Conservation (phyloP, 1,284 basidiomycete species). For the Acaromyces ingoldii region DNA sequence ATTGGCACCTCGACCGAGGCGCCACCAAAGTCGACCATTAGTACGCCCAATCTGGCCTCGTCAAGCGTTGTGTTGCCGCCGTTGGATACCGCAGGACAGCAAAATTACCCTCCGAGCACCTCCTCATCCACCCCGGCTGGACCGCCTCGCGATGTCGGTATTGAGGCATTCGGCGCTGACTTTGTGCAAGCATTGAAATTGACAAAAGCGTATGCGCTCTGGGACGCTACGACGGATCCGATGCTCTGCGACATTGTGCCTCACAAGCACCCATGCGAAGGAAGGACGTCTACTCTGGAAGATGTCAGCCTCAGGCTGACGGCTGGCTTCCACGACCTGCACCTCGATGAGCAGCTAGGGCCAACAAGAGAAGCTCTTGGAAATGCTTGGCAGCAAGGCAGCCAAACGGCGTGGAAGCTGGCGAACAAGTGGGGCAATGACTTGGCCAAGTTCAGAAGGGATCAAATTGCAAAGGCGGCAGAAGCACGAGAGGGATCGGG, state of each 20-base stretch:
- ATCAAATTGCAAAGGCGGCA: constrained; percentile 2
- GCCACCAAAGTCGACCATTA: constrained; percentile 8
- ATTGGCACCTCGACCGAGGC: constrained; percentile 25
- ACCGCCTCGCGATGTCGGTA: no score
- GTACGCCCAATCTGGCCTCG: no score
- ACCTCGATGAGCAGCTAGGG: constrained; percentile 45
- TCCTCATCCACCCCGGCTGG: no score
- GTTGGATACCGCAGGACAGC: no score
- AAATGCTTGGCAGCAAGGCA: constrained; percentile 36
- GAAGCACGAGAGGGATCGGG: constrained; percentile 1
- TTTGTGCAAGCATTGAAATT: constrained; percentile 35
- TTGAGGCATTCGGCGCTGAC: constrained; percentile 33
- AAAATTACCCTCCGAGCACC: no score
- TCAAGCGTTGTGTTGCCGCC: no score
- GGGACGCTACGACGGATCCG: constrained; percentile 39
- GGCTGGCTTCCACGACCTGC: constrained; percentile 43
- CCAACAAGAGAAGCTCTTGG: constrained; percentile 45
- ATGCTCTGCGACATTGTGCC: constrained; percentile 47
- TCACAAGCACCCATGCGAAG: constrained; percentile 45
- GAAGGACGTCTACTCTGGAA: constrained; percentile 42
- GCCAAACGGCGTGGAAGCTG: constrained; percentile 35
- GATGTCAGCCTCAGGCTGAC: constrained; percentile 44
- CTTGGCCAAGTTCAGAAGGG: constrained; percentile 26
- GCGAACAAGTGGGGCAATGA: constrained; percentile 42
- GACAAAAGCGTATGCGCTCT: constrained; percentile 32